These are phyloP conservation scores for Glaciozyma antarctica DNA, from an alignment of 768 basidiomycete species.

Conservation along the genomic window DNA sequence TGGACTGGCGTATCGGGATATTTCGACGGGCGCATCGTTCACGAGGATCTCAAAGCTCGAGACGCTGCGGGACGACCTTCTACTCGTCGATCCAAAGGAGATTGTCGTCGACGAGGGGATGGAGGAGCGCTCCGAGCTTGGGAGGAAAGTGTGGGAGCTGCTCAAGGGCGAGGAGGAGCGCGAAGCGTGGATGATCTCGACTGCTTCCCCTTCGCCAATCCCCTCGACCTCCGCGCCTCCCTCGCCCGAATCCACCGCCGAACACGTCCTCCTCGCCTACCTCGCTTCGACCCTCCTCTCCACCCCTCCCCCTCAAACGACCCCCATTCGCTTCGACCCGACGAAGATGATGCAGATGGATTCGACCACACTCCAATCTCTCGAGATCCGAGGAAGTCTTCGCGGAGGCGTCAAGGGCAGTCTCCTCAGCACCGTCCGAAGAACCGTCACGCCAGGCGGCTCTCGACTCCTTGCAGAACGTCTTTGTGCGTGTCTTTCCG, in stretches of 20 bases:
- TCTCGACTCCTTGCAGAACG: constrained; percentile 63
- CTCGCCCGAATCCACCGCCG: constrained; percentile 17
- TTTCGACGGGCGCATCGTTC: constrained; percentile 89
- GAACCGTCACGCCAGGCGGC: constrained; percentile 68
- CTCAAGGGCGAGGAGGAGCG: constrained; percentile 16
- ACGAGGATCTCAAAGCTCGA: constrained; percentile 53
- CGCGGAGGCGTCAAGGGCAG: constrained; percentile 65
- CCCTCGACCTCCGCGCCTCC: not conserved
- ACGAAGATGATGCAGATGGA: constrained; percentile 74
- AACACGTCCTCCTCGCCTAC: constrained; percentile 22
- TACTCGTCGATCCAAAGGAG: constrained; percentile 70
- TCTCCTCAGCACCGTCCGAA: constrained; percentile 61
- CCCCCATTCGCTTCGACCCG: constrained; percentile 51
- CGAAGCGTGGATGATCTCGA: constrained; percentile 16
- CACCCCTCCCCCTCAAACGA: constrained; percentile 1
- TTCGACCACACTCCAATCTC: constrained; percentile 74
- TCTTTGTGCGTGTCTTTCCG: constrained; percentile 51
- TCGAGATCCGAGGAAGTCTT: constrained; percentile 68
- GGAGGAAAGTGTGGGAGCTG: not conserved
- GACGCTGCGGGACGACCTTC: constrained; percentile 66
- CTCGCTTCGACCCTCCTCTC: constrained; percentile 17
- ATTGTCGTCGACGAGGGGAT: constrained; percentile 46
- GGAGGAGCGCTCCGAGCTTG: not conserved
- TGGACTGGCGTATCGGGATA: constrained; percentile 86
- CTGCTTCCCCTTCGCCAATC: not conserved